Conservation (phyloP, 2,329 filamentous ascomycete genomes). For the Epicoccum sorghinum region DNA sequence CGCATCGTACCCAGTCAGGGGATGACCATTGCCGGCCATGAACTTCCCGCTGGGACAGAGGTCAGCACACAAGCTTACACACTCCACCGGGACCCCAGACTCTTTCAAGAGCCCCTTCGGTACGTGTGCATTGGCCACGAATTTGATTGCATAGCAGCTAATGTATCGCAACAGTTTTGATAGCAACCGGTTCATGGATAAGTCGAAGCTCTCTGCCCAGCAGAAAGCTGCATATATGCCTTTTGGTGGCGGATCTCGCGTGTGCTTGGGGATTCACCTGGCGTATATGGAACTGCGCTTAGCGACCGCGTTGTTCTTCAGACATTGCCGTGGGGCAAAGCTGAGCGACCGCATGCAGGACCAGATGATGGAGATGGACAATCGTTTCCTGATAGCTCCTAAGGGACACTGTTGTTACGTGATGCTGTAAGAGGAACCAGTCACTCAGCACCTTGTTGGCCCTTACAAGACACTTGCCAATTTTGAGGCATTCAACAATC, state of each 20-base stretch:
- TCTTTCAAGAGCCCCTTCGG: conserved; percentile 30
- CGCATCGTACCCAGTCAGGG: conserved; percentile 45
- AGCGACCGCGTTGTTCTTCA: conserved; percentile 58
- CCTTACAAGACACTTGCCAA: too few species aligned
- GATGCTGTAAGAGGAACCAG: conserved; percentile 12
- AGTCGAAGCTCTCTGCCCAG: conserved; percentile 18
- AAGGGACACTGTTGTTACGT: conserved; percentile 50
- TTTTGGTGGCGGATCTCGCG: conserved; percentile 69
- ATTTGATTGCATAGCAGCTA: neutral
- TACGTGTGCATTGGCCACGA: conserved; percentile 16
- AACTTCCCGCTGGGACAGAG: conserved; percentile 43
- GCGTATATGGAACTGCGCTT: conserved; percentile 63
- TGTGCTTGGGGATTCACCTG: conserved; percentile 72
- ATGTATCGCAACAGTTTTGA: conserved; percentile 33
- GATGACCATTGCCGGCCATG: conserved; percentile 42
- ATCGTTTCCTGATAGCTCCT: conserved; percentile 50
- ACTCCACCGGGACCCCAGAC: conserved; percentile 42
- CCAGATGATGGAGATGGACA: conserved; percentile 49
- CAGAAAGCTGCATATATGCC: conserved; percentile 65
- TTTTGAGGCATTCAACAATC: too few species aligned
- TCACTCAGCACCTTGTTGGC: too few species aligned
- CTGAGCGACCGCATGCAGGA: conserved; percentile 36
- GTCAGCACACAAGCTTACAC: conserved; percentile 50
- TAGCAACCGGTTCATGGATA: conserved; percentile 37
- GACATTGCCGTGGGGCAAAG: conserved; percentile 44